These are phyloP conservation scores for Discostella pseudostelligera DNA, from an alignment of 108 stramenopile species.

Conservation along the genomic window DNA sequence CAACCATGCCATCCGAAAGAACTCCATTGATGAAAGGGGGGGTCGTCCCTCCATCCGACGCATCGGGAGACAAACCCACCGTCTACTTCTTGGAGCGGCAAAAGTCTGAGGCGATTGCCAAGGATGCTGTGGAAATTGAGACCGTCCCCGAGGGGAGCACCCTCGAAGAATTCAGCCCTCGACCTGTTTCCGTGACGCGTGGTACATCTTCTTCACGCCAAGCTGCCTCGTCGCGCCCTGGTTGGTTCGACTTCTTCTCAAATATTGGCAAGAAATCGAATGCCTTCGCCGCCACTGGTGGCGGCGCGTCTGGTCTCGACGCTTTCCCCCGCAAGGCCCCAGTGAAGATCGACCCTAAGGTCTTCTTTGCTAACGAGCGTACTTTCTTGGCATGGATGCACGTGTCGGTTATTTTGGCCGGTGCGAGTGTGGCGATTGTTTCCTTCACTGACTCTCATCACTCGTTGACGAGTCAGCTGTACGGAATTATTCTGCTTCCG, in stretches of 20 bases:
- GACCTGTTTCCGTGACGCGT: conserved; percentile 18
- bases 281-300: conserved; percentile 32
- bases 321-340: conserved; percentile 38
- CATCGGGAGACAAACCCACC: conserved; percentile 33
- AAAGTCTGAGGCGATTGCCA: conserved; percentile 15
- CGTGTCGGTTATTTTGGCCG: conserved; percentile 75
- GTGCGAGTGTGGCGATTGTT: conserved; percentile 83
- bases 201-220: neutral
- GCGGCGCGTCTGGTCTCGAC: conserved; percentile 5
- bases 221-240: neutral
- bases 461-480: conserved; percentile 51
- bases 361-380: conserved; percentile 95
- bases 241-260: conserved; percentile 43
- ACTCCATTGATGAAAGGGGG: conserved; percentile 30
- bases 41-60: conserved; percentile 22
- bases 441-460: conserved; percentile 51
- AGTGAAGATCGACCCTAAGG: conserved; percentile 85
- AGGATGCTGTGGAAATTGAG: conserved; percentile 49
- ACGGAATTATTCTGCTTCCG: conserved; percentile 82
- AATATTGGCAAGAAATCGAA: conserved; percentile 51
- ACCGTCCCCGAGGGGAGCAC: conserved; percentile 49
- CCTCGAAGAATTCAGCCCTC: conserved; percentile 45
- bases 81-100: conserved; percentile 42
- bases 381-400: conserved; percentile 97
- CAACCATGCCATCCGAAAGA: conserved; percentile 37